Evolutionary conservation across 2,329 filamentous ascomycete genomes (phyloP), one percentile per base, ranked within the genome.

Genomic region (Akanthomyces uredinophilus): DNA sequence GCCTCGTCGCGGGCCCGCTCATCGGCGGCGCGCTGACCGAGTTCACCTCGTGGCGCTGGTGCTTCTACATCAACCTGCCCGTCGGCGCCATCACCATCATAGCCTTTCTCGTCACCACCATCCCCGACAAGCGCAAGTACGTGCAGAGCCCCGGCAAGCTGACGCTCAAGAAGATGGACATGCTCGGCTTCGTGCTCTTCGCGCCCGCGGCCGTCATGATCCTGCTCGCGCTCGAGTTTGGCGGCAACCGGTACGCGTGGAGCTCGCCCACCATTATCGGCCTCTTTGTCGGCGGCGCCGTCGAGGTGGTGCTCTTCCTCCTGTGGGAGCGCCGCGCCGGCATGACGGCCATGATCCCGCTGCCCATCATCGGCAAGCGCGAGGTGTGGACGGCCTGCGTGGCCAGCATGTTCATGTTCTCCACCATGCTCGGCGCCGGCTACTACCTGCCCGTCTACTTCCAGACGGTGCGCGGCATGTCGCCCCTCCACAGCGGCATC

Each of bases 381-480:
- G 70, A 77, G 27, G 74, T 84, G n/a, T 76, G 74, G 70, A 69
- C 75, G 11, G 74, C 75, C 24, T 73, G 75, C 29, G 11, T 77
- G 5, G 79, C 76, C 46, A 73, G 74, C 27, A 74, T 79, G 37
- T 74, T 79, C 60, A 73, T 81, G 20, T 76, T 77, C 16, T 73
- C 75, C 3, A 70, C 74, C 13, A 78, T 79, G 55, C 78, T 82
- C 63, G 66, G 81, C 1, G 70, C 77, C 1, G 69, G 80, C 4
- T 81, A 78, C 70, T 81, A 80, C 64, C 70, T 82, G 5, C 80
- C 81, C 1, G 74, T 83, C 63, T 83, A 81, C 73, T 82, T 84
- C 69, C 79, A 84, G 70, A 74, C 76, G 37, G 74, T 83, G 64
- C 75, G 75, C 63, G 73, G 67, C 35, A 63, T 65, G 4, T 66